phyloP scores from a whole-genome alignment of 2,329 filamentous ascomycete species.

The Fusarium napiforme region DNA sequence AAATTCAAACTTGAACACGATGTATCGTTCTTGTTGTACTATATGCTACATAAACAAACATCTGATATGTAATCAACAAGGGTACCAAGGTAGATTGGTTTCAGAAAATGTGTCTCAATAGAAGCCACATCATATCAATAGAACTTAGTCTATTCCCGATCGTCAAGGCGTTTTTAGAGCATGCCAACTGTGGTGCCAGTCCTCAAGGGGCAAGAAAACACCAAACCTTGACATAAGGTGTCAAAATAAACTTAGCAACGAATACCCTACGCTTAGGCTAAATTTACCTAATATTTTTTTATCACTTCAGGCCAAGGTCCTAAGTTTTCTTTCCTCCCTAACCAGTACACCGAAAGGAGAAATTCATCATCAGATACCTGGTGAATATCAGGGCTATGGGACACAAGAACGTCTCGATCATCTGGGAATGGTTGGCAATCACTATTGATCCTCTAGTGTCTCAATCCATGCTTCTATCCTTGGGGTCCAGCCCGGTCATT shows the following conservation, averaged over 20 bases:
- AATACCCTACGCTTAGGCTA: no score
- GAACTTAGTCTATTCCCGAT: neutral
- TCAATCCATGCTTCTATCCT: conserved; percentile 19
- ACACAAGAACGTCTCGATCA: conserved; percentile 8
- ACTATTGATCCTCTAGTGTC: conserved; percentile 16
- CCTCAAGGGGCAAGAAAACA: neutral
- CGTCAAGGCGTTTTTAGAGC: conserved; percentile 4
- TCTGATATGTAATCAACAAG: neutral
- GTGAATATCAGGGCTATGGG: conserved; percentile 5
- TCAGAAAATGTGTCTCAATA: conserved; percentile 5
- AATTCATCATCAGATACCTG: neutral
- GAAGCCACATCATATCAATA: conserved; percentile 13
- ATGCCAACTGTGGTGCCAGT: neutral
- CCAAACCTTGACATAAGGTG: no score
- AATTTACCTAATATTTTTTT: no score
- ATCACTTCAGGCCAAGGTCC: no score
- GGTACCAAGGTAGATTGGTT: neutral
- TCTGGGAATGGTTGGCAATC: neutral
- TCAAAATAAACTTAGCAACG: no score
- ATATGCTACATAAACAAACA: neutral
- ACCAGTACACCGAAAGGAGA: neutral
- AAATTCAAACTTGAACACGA: neutral
- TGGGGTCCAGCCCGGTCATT: conserved; percentile 24
- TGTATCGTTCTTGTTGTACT: neutral
- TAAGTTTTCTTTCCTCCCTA: no score